Evolutionary conservation across 345 rosid species (phyloP).

Genomic region (Syzygium aromaticum): DNA sequence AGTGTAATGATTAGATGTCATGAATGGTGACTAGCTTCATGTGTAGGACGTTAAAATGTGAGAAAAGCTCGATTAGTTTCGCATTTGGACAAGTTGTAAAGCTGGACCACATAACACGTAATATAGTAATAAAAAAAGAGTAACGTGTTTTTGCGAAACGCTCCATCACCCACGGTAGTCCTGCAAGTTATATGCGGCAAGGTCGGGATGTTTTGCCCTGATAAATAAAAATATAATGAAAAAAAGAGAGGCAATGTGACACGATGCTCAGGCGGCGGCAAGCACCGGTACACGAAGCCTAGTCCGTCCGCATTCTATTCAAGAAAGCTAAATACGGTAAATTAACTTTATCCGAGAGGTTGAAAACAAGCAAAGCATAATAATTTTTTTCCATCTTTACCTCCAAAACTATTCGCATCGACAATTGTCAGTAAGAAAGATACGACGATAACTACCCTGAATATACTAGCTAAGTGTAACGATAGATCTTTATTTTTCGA

Average conservation of each 20-base stretch:
- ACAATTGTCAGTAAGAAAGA: not conserved
- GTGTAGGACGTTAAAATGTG: not conserved
- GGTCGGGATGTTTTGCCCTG: not conserved
- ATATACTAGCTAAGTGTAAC: not conserved
- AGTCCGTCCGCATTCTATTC: too few species aligned
- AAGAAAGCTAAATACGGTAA: too few species aligned
- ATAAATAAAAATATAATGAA: not conserved
- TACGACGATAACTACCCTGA: not conserved
- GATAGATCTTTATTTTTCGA: not conserved
- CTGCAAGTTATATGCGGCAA: not conserved
- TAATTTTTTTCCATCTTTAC: too few species aligned
- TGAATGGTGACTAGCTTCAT: fast-evolving
- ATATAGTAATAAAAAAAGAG: not conserved
- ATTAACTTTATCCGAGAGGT: too few species aligned
- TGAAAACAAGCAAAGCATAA: too few species aligned
- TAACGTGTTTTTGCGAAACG: not conserved
- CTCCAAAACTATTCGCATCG: not conserved
- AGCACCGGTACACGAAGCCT: too few species aligned
- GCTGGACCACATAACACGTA: not conserved
- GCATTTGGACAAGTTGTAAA: not conserved
- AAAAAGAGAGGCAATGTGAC: too few species aligned
- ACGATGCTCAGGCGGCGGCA: too few species aligned
- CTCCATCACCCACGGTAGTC: not conserved
- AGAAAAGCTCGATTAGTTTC: not conserved
- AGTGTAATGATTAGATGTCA: not conserved